phyloP scores from a whole-genome alignment of 2,329 filamentous ascomycete species.

The Penicillium hordei region DNA sequence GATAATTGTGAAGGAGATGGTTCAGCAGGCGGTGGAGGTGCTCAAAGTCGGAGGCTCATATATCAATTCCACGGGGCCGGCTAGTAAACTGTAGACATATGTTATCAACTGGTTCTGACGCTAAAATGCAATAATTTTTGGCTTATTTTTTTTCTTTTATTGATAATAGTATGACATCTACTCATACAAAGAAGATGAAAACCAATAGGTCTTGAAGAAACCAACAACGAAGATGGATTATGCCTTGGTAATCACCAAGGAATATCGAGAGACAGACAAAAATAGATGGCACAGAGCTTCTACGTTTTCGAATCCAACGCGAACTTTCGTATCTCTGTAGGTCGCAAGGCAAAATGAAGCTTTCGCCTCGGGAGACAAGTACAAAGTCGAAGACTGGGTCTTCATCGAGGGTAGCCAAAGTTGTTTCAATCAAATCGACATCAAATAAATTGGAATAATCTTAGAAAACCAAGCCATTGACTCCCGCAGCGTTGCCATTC shows the following conservation, averaged over 20 bases:
- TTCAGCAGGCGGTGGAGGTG: conserved; percentile 69
- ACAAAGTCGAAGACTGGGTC: not conserved
- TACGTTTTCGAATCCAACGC: not conserved
- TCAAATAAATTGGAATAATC: conserved; percentile 1
- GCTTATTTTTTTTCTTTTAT: conserved; percentile 11
- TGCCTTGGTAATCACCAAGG: not conserved
- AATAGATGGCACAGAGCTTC: not conserved
- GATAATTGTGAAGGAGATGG: conserved; percentile 89
- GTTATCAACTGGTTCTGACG: not conserved
- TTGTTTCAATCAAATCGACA: conserved; percentile 7
- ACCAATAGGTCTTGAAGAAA: not conserved
- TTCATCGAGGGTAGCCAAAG: conserved; percentile 14
- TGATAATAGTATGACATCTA: conserved; percentile 8
- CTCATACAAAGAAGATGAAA: conserved; percentile 3
- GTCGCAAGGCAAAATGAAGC: not conserved
- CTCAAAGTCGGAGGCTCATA: conserved; percentile 63
- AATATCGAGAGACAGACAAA: not conserved
- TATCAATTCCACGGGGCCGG: conserved; percentile 40
- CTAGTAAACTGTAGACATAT: conserved; percentile 47
- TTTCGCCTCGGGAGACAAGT: not conserved
- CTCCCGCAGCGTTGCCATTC: conserved; percentile 45
- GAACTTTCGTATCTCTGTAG: not conserved
- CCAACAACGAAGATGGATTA: not conserved
- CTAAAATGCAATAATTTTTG: conserved; percentile 5
- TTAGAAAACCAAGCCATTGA: conserved; percentile 40